Percentiles rank a stretch among this genome's conserved stretches.
phyloP scores from a whole-genome alignment of 805 yeast genomes.

The Candida golubevii region DNA sequence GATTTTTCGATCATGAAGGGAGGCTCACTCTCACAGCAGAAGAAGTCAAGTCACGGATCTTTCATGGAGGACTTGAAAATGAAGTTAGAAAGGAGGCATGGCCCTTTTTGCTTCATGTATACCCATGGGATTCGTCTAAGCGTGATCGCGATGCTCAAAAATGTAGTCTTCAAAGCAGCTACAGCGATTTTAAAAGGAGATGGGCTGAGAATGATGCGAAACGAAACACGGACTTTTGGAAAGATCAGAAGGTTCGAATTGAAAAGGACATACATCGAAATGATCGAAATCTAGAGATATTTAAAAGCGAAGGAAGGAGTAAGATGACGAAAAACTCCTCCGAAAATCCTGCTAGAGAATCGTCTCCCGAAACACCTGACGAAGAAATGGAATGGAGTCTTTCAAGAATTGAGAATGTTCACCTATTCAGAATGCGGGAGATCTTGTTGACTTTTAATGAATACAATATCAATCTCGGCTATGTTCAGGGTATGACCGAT shows the following conservation, averaged over 20 bases:
- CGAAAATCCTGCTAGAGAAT: conserved; percentile 8
- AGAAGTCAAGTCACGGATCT: conserved; percentile 78
- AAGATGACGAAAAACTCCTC: background rate
- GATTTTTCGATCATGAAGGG: conserved; percentile 78
- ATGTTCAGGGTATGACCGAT: conserved; percentile 98
- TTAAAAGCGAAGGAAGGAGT: conserved; percentile 42
- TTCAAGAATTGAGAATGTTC: conserved; percentile 67
- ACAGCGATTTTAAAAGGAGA: conserved; percentile 60
- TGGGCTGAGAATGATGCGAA: conserved; percentile 60
- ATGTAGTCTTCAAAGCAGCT: conserved; percentile 54
- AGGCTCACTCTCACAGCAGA: conserved; percentile 63
- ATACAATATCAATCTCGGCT: conserved; percentile 78
- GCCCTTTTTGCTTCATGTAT: conserved; percentile 78
- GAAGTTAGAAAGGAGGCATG: conserved; percentile 70
- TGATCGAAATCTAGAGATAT: conserved; percentile 72
- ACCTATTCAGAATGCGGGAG: conserved; percentile 66
- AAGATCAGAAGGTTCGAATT: conserved; percentile 83
- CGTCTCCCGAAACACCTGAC: conserved; percentile 33
- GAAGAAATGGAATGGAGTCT: conserved; percentile 52
- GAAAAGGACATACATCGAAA: conserved; percentile 93
- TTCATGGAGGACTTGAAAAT: conserved; percentile 80
- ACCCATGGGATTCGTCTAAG: conserved; percentile 79
- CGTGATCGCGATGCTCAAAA: conserved; percentile 62
- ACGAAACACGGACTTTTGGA: conserved; percentile 63
- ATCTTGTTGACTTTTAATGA: conserved; percentile 84